Percentiles rank a stretch among this genome's conserved stretches.
Conservation (phyloP, 2,329 filamentous ascomycete species). For the Epichloe sp. region DNA sequence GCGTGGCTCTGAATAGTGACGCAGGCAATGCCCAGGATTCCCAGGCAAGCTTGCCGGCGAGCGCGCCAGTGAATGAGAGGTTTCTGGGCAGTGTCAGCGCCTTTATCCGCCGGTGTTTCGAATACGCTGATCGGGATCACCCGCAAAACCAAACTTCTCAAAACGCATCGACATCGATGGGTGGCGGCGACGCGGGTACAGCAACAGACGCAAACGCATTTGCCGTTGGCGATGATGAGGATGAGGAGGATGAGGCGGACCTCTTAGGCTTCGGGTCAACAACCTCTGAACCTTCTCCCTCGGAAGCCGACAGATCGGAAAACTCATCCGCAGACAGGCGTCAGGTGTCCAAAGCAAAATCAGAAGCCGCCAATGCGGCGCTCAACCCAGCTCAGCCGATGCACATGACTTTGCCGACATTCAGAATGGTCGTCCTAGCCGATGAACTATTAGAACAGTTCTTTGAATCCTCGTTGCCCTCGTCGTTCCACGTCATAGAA, state of each 20-base stretch:
- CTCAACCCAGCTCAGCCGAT: slow-evolving; percentile 87
- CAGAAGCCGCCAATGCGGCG: slow-evolving; percentile 73
- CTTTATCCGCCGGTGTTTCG: slow-evolving; percentile 92
- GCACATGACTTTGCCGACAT: slow-evolving; percentile 91
- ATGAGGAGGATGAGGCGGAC: slow-evolving; percentile 47
- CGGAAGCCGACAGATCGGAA: slow-evolving; percentile 27
- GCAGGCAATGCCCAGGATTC: slow-evolving; percentile 17
- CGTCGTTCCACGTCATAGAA: slow-evolving; percentile 80
- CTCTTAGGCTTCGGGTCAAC: slow-evolving; percentile 47
- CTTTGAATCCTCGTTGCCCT: slow-evolving; percentile 90
- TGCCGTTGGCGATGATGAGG: slow-evolving; percentile 56
- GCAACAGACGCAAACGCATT: slow-evolving; percentile 43
- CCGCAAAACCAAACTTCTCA: slow-evolving; percentile 39
- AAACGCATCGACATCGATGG: slow-evolving; percentile 10
- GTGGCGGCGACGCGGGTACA: slow-evolving; percentile 15
- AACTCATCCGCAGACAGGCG: slow-evolving; percentile 25
- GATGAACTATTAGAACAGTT: slow-evolving; percentile 94
- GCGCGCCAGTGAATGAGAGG: slow-evolving; percentile 63
- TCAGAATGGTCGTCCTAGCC: slow-evolving; percentile 95
- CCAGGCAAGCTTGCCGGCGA: slow-evolving; percentile 27
- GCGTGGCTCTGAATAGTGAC: slow-evolving; percentile 35
- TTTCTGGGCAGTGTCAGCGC: slow-evolving; percentile 89
- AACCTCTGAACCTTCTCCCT: slow-evolving; percentile 22
- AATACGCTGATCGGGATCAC: slow-evolving; percentile 91
- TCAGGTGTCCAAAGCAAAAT: slow-evolving; percentile 49